Percentiles rank a stretch among this genome's conserved stretches.
Evolutionary conservation across 2,329 filamentous ascomycete species (phyloP).

Genomic region (Anisogramma anomala): DNA sequence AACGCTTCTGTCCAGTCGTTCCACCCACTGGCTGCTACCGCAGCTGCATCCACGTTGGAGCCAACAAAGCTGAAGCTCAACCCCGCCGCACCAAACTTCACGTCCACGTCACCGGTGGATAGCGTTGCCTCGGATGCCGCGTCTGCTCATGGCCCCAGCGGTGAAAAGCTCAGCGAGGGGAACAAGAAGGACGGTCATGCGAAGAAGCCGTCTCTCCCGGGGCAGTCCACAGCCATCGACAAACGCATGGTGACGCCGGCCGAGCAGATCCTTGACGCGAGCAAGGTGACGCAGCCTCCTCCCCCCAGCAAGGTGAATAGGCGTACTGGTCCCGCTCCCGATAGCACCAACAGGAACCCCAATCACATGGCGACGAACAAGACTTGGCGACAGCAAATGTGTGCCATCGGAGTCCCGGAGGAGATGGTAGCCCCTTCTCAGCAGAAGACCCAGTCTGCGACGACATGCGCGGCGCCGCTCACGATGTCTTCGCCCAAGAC

Average conservation of each 20-base stretch:
- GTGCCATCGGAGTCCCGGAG: neutral
- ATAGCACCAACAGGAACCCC: neutral
- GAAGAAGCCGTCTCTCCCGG: slow-evolving; percentile 7
- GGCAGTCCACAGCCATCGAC: neutral
- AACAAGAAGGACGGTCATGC: slow-evolving; percentile 2
- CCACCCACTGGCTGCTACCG: slow-evolving; percentile 1
- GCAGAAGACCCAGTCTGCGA: too few relatives aligned
- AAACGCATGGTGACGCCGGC: slow-evolving; percentile 10
- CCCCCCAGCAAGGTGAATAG: slow-evolving; percentile 8
- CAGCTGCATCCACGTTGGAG: neutral
- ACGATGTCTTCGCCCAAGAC: neutral
- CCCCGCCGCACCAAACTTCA: neutral
- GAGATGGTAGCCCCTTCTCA: too few relatives aligned
- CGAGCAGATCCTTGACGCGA: slow-evolving; percentile 9
- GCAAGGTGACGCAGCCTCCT: slow-evolving; percentile 4
- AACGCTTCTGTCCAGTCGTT: slow-evolving; percentile 17
- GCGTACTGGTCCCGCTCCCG: neutral
- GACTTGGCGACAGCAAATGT: too few relatives aligned
- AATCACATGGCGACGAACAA: too few relatives aligned
- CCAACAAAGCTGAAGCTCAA: neutral
- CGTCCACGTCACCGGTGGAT: neutral
- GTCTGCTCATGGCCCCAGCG: neutral
- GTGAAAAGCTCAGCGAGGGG: neutral
- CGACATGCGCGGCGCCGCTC: too few relatives aligned
- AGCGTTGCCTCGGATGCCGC: neutral